These are phyloP conservation scores for Entomophthora muscae DNA, from an alignment of 371 early-diverging fungal species.

Conservation along the genomic window DNA sequence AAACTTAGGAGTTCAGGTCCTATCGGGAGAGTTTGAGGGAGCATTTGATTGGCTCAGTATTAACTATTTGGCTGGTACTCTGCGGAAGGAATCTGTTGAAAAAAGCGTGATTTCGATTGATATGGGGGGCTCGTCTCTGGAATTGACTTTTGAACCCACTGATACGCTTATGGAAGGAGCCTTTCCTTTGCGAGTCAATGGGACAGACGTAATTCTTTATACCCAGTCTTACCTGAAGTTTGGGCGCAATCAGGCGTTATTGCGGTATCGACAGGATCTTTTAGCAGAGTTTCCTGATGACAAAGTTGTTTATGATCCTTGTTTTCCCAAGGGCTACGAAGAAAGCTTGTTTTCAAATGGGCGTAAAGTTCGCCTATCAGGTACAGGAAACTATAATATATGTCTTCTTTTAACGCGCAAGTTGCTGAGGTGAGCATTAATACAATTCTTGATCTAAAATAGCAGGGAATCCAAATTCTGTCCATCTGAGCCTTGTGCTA, in stretches of 20 bases:
- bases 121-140: conserved; percentile 8
- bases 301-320: not conserved
- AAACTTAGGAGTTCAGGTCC: conserved; percentile 6
- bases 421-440: not conserved
- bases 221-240: conserved; percentile 7
- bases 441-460: not conserved
- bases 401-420: not conserved
- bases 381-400: conserved; percentile 2
- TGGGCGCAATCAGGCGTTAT: conserved; percentile 7
- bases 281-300: not conserved
- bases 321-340: not conserved
- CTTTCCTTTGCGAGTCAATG: conserved; percentile 2
- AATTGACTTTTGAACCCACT: conserved; percentile 9
- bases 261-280: not conserved
- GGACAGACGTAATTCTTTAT: conserved; percentile 3
- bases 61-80: conserved; percentile 1
- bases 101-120: not conserved
- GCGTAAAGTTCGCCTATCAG: not conserved
- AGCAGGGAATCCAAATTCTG: conserved; percentile 1
- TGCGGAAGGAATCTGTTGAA: not conserved
- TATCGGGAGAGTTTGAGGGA: conserved; percentile 9
- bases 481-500: conserved; percentile 8
- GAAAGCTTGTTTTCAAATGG: not conserved
- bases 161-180: not conserved
- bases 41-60: conserved; percentile 8